phyloP scores from a whole-genome alignment of 2,329 filamentous ascomycete genomes.

The Phialemoniopsis sp. region DNA sequence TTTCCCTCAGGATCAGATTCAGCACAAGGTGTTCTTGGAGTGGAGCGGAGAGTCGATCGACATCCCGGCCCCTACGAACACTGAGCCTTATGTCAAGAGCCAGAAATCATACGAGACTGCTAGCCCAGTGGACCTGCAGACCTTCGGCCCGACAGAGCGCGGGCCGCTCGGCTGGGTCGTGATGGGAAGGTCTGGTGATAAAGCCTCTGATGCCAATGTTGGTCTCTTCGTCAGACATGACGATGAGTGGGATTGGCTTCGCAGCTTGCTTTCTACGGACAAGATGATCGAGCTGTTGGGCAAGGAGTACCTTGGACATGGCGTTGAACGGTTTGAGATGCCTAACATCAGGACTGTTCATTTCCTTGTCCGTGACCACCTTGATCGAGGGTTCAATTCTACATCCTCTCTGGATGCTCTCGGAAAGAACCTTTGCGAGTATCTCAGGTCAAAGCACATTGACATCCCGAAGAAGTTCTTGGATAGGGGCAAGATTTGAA shows the following conservation, averaged over 20 bases:
- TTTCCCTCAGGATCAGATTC: conserved; percentile 13
- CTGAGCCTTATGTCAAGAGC: neutral
- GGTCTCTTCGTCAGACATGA: conserved; percentile 10
- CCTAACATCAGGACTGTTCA: conserved; percentile 13
- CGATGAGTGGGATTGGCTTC: conserved; percentile 26
- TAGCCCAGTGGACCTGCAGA: neutral
- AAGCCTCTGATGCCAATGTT: too few relatives aligned
- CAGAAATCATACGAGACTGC: neutral
- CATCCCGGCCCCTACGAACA: neutral
- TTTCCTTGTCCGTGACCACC: conserved; percentile 19
- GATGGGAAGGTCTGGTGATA: conserved; percentile 11
- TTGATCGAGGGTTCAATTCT: conserved; percentile 20
- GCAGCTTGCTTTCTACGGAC: conserved; percentile 15
- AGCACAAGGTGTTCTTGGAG: conserved; percentile 13
- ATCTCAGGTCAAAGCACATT: conserved; percentile 6
- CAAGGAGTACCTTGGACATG: conserved; percentile 16
- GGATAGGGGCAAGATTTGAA: conserved; percentile 15
- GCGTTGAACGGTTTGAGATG: conserved; percentile 17
- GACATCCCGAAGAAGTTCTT: conserved; percentile 20
- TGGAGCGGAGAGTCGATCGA: conserved; percentile 8
- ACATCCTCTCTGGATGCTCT: conserved; percentile 6
- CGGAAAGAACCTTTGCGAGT: conserved; percentile 9
- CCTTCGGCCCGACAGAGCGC: conserved; percentile 11
- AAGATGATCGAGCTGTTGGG: conserved; percentile 17
- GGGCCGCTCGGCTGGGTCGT: conserved; percentile 23